Evolutionary conservation across 306 rosid species (phyloP).

Genomic region (Fragaria vesca): DNA sequence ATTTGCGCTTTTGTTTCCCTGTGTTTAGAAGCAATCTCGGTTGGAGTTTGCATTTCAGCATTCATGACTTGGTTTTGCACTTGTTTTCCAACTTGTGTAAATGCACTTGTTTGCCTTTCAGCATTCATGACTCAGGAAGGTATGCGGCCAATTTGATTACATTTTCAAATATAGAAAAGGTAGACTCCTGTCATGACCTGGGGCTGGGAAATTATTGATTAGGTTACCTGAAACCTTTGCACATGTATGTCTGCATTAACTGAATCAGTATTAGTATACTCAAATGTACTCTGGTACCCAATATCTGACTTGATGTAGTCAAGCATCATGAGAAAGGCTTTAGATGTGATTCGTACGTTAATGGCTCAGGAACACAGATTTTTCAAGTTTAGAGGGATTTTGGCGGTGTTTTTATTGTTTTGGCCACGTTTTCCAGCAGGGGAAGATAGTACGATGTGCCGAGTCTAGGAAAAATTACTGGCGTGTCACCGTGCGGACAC

Average conservation of each 20-base stretch:
- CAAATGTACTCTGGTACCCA: background rate
- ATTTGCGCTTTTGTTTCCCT: background rate
- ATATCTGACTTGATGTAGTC: background rate
- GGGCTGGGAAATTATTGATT: background rate
- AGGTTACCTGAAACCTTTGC: background rate
- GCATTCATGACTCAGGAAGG: background rate
- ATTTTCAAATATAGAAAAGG: background rate
- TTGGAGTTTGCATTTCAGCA: conserved; percentile 7
- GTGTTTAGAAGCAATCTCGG: background rate
- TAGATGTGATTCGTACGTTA: background rate
- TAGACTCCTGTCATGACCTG: background rate
- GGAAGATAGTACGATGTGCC: no score
- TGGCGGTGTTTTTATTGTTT: no score
- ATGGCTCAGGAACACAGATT: background rate
- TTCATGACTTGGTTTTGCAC: background rate
- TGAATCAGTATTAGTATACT: background rate
- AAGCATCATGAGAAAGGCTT: background rate
- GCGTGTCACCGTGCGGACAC: no score
- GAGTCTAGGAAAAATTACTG: no score
- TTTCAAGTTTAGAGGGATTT: background rate
- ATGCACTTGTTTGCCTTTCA: background rate
- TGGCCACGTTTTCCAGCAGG: no score
- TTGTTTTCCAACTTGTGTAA: background rate
- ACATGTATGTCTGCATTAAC: background rate
- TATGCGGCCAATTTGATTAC: background rate